Evolutionary conservation across 257 asterid genomes (phyloP).

Genomic region (Solanum chilense): DNA sequence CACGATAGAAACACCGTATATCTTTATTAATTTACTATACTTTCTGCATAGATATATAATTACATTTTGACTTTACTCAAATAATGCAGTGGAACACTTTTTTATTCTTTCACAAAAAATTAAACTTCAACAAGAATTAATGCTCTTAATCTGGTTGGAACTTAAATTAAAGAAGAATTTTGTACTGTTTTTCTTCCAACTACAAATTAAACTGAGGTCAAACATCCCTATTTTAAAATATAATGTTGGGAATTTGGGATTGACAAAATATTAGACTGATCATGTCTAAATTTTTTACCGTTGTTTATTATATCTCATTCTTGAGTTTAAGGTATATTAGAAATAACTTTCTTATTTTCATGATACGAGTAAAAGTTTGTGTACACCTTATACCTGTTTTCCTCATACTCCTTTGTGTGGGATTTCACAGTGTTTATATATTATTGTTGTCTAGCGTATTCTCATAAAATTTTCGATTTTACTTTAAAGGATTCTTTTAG

Average conservation of each 20-base stretch:
- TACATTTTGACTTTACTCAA: not conserved
- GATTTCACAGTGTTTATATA: not conserved
- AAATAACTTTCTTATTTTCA: not conserved
- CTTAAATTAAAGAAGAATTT: too few relatives aligned
- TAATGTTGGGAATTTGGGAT: not conserved
- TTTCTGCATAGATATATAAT: not conserved
- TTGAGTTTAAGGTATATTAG: not conserved
- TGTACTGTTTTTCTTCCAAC: not conserved
- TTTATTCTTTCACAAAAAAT: not conserved
- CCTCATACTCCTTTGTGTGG: accelerated
- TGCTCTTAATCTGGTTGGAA: not conserved
- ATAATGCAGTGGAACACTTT: not conserved
- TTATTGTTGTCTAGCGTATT: not conserved
- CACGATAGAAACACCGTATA: not conserved
- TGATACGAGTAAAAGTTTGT: not conserved
- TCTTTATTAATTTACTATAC: not conserved
- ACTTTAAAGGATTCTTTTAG: not conserved
- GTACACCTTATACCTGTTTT: accelerated
- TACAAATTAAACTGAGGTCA: not conserved
- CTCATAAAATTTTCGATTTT: not conserved
- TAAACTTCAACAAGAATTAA: not conserved
- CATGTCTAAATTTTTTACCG: not conserved
- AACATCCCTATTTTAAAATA: not conserved
- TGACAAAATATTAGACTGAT: not conserved
- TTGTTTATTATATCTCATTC: not conserved